Evolutionary conservation across 2,329 filamentous ascomycete species (phyloP).

Genomic region (Parasarocladium wereldwijsianum): DNA sequence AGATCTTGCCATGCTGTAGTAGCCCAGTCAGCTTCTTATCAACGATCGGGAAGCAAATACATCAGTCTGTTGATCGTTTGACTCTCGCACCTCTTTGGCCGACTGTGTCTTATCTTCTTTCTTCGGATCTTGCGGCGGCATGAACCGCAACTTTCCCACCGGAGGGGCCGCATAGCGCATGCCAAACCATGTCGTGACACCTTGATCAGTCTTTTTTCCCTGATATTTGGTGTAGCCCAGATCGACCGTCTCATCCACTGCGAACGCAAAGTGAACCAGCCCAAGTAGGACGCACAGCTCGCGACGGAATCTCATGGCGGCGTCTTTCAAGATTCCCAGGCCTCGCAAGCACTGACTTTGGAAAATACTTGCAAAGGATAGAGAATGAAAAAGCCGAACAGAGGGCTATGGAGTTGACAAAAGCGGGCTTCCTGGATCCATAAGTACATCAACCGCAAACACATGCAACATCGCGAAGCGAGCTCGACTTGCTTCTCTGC

Average conservation of each 20-base stretch:
- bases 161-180: constrained; percentile 63
- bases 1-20: constrained; percentile 12
- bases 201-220: constrained; percentile 38
- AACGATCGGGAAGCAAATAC: background rate
- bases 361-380: too few relatives aligned
- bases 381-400: too few relatives aligned
- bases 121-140: constrained; percentile 48
- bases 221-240: constrained; percentile 53
- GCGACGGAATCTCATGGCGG: too few relatives aligned
- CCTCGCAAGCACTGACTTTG: too few relatives aligned
- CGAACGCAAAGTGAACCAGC: background rate
- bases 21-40: background rate
- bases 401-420: too few relatives aligned
- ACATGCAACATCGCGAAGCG: too few relatives aligned
- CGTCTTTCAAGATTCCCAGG: too few relatives aligned
- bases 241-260: constrained; percentile 27
- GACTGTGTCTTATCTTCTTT: constrained; percentile 27
- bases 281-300: too few relatives aligned
- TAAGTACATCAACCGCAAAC: too few relatives aligned
- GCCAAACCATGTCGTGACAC: constrained; percentile 57
- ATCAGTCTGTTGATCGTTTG: background rate
- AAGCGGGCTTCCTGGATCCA: too few relatives aligned
- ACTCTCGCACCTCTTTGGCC: constrained; percentile 34
- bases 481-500: too few relatives aligned
- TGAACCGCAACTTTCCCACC: constrained; percentile 49